Conservation (phyloP, 176 grass and related monocot species). For the Avena atlantica region DNA sequence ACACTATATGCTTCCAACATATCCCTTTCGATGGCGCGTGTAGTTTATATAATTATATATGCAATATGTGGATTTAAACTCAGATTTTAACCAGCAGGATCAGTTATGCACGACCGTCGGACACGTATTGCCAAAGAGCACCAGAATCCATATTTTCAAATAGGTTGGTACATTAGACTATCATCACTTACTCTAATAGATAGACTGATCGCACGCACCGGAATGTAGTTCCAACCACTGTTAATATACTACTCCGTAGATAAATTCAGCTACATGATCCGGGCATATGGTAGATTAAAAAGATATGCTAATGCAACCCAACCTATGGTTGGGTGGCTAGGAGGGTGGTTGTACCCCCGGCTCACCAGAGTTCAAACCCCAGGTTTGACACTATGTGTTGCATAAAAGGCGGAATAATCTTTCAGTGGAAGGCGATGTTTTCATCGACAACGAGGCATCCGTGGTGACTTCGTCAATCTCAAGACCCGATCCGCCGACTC, state of each 20-base stretch:
- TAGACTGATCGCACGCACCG: constrained; percentile 17
- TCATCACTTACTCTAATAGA: not conserved
- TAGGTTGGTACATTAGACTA: constrained; percentile 18
- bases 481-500: too few species aligned
- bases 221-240: constrained; percentile 56
- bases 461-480: too few species aligned
- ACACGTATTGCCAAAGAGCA: not conserved
- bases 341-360: too few species aligned
- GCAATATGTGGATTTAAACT: not conserved
- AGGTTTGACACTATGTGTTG: too few species aligned
- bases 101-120: not conserved
- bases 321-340: too few species aligned
- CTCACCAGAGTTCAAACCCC: too few species aligned
- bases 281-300: constrained; percentile 32
- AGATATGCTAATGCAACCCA: not conserved
- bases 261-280: constrained; percentile 19
- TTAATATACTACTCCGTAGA: constrained; percentile 9
- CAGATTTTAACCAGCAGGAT: not conserved
- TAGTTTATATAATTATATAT: not conserved
- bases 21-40: not conserved
- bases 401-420: too few species aligned
- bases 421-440: too few species aligned
- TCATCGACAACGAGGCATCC: too few species aligned
- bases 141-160: not conserved
- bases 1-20: not conserved